These are phyloP conservation scores for Elongisporangium anandrum DNA, from an alignment of 352 stramenopile species.

Conservation along the genomic window DNA sequence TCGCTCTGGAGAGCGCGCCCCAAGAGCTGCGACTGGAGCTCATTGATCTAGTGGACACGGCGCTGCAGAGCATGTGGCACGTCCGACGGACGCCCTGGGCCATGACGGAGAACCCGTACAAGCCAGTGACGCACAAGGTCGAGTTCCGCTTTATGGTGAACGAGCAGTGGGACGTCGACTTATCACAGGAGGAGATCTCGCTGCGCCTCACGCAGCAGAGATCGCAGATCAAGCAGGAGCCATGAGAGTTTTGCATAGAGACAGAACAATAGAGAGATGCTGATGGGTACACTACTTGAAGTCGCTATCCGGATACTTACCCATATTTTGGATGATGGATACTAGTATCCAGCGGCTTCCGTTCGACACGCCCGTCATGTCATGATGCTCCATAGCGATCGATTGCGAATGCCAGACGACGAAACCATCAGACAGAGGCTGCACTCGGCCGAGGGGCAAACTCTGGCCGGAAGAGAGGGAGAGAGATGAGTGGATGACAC, in stretches of 20 bases:
- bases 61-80: slow-evolving; percentile 1
- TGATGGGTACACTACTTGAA: too few species aligned
- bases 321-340: too few species aligned
- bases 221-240: not conserved
- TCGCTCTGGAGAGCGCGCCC: slow-evolving; percentile 29
- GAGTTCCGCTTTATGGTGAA: not conserved
- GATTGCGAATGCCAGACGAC: too few species aligned
- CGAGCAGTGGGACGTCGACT: not conserved
- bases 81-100: slow-evolving; percentile 14
- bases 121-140: slow-evolving; percentile 14
- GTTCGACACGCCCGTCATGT: too few species aligned
- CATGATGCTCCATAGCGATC: too few species aligned
- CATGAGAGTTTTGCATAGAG: not conserved
- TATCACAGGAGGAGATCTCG: not conserved
- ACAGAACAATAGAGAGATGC: not conserved
- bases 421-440: too few species aligned
- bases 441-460: too few species aligned
- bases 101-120: slow-evolving; percentile 16
- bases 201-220: not conserved
- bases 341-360: too few species aligned
- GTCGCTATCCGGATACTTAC: too few species aligned
- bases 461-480: too few species aligned
- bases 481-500: too few species aligned
- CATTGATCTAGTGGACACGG: slow-evolving; percentile 22
- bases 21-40: slow-evolving; percentile 49